phyloP scores from a whole-genome alignment of 108 stramenopile species.

The Bacterosira constricta region DNA sequence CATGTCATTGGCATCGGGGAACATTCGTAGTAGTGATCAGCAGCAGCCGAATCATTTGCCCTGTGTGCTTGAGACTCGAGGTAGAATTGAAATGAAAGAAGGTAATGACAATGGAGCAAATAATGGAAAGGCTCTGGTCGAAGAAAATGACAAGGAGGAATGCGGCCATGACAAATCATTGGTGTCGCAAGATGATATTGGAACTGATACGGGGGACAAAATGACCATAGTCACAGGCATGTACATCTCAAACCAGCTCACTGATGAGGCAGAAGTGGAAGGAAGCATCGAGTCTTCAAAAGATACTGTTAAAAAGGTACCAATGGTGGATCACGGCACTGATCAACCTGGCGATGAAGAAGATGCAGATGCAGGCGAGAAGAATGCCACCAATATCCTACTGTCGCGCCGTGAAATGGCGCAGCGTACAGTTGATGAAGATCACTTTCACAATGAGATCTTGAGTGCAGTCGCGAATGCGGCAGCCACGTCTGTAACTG shows the following conservation, averaged over 20 bases:
- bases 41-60: not conserved
- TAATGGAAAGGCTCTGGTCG: not conserved
- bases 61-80: not conserved
- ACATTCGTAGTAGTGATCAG: too few species aligned
- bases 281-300: too few species aligned
- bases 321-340: too few species aligned
- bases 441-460: conserved; percentile 26
- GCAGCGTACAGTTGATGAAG: conserved; percentile 1
- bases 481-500: conserved; percentile 8
- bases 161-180: not conserved
- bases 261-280: too few species aligned
- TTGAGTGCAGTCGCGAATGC: conserved; percentile 1
- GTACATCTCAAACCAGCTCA: not conserved
- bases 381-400: not conserved
- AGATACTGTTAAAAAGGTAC: too few species aligned
- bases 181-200: not conserved
- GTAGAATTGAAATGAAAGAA: not conserved
- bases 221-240: not conserved
- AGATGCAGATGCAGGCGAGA: not conserved
- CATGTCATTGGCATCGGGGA: not conserved
- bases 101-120: not conserved
- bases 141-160: not conserved
- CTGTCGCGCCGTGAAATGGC: conserved; percentile 2
- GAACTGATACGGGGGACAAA: too few species aligned
- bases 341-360: not conserved